Conservation (phyloP, 768 basidiomycete genomes). For the Ramaria sp. region DNA sequence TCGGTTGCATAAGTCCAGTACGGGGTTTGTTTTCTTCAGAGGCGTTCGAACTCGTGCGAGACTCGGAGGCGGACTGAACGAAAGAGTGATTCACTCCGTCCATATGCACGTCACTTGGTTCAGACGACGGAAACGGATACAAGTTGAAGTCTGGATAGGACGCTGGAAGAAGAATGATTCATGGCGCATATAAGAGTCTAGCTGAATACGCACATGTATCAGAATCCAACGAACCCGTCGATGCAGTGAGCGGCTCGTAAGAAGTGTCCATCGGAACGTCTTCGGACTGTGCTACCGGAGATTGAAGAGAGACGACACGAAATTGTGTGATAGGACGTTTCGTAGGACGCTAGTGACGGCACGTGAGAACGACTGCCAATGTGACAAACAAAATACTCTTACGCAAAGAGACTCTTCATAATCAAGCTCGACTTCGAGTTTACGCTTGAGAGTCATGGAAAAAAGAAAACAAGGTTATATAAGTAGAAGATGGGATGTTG, state of each 20-base stretch:
- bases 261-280: slow-evolving; percentile 50
- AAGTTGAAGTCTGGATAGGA: slow-evolving; percentile 55
- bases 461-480: not conserved
- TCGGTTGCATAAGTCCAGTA: slow-evolving; percentile 62
- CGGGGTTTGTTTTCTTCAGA: slow-evolving; percentile 26
- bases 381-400: slow-evolving; percentile 14
- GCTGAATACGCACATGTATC: slow-evolving; percentile 38
- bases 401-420: slow-evolving; percentile 26
- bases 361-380: slow-evolving; percentile 7
- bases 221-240: slow-evolving; percentile 37
- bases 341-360: slow-evolving; percentile 4
- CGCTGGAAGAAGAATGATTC: slow-evolving; percentile 18
- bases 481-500: not conserved
- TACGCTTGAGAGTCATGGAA: slow-evolving; percentile 66
- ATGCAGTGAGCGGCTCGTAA: slow-evolving; percentile 36
- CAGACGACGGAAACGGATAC: slow-evolving; percentile 45
- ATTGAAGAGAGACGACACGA: slow-evolving; percentile 30
- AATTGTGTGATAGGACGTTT: slow-evolving; percentile 7
- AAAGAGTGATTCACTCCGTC: slow-evolving; percentile 28
- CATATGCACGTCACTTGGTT: slow-evolving; percentile 33
- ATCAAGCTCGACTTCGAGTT: slow-evolving; percentile 49
- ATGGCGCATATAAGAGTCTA: slow-evolving; percentile 15
- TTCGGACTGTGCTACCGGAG: slow-evolving; percentile 23
- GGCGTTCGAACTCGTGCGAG: slow-evolving; percentile 23
- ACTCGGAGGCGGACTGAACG: slow-evolving; percentile 23